Evolutionary conservation across 2,329 filamentous ascomycete genomes (phyloP).

Genomic region (Paraphaeosphaeria sporulosa): DNA sequence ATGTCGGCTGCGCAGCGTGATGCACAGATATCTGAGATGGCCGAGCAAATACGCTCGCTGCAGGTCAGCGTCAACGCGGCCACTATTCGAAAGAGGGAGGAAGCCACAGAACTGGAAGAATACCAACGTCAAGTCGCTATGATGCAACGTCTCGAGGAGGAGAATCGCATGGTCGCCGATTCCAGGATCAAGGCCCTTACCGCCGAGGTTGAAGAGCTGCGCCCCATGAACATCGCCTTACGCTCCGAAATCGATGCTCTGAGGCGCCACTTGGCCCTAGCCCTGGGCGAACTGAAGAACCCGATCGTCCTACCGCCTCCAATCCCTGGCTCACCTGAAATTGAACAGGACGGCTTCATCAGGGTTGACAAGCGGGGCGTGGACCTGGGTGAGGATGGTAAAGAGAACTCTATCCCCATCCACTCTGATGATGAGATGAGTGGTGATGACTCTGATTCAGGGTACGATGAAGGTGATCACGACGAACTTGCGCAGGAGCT

Average conservation of each 20-base stretch:
- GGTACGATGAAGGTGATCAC: conserved; percentile 67
- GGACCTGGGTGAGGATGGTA: conserved; percentile 30
- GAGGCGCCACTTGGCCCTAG: conserved; percentile 85
- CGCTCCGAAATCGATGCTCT: conserved; percentile 80
- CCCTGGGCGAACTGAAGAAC: conserved; percentile 85
- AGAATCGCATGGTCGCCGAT: conserved; percentile 86
- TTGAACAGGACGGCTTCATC: conserved; percentile 44
- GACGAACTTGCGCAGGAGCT: conserved; percentile 67
- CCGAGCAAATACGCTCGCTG: conserved; percentile 86
- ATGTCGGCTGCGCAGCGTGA: conserved; percentile 92
- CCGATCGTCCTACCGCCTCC: conserved; percentile 73
- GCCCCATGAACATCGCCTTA: conserved; percentile 65
- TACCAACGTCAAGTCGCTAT: conserved; percentile 89
- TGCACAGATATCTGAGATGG: conserved; percentile 92
- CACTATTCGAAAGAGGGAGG: conserved; percentile 74
- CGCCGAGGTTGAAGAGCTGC: conserved; percentile 57
- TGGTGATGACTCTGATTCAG: conserved; percentile 52
- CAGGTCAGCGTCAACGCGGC: conserved; percentile 74
- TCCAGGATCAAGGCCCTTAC: conserved; percentile 89
- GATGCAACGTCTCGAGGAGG: conserved; percentile 97
- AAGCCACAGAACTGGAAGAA: conserved; percentile 86
- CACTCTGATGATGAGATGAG: conserved; percentile 47
- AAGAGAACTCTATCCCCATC: conserved; percentile 28
- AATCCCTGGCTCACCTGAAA: conserved; percentile 36
- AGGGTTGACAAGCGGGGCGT: conserved; percentile 21